phyloP scores from a whole-genome alignment of 202 grass and related monocot genomes.

The Zoysia matrella region DNA sequence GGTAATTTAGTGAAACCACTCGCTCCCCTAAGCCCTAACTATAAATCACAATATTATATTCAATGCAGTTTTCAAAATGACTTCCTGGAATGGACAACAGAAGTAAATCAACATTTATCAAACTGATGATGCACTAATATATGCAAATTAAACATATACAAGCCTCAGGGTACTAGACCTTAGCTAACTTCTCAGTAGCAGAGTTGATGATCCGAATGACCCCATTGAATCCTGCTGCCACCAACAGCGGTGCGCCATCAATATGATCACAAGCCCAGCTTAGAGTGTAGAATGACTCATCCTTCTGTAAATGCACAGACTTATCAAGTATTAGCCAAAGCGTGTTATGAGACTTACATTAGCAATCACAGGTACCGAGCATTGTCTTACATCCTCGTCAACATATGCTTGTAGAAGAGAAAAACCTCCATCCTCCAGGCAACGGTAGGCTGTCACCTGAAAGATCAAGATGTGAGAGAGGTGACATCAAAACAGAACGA shows the following conservation, averaged over 20 bases:
- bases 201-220: constrained; percentile 91
- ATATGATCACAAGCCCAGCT: constrained; percentile 87
- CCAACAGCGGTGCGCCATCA: constrained; percentile 79
- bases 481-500: constrained; percentile 8
- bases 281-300: constrained; percentile 95
- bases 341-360: not conserved
- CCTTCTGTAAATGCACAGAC: constrained; percentile 61
- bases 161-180: constrained; percentile 47
- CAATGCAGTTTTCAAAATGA: constrained; percentile 11
- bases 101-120: constrained; percentile 16
- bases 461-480: constrained; percentile 30
- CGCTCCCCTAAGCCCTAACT: not conserved
- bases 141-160: constrained; percentile 41
- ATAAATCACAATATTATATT: constrained; percentile 9
- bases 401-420: constrained; percentile 81
- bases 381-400: constrained; percentile 82
- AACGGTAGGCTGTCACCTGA: constrained; percentile 93
- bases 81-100: not conserved
- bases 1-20: constrained; percentile 5
- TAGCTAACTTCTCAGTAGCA: constrained; percentile 86
- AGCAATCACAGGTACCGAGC: constrained; percentile 32
- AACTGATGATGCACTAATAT: constrained; percentile 20
- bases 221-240: constrained; percentile 80
- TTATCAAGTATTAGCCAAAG: constrained; percentile 29
- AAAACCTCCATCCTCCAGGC: constrained; percentile 79